phyloP scores from a whole-genome alignment of 495 filamentous ascomycete genomes.

The Zalerion maritima region DNA sequence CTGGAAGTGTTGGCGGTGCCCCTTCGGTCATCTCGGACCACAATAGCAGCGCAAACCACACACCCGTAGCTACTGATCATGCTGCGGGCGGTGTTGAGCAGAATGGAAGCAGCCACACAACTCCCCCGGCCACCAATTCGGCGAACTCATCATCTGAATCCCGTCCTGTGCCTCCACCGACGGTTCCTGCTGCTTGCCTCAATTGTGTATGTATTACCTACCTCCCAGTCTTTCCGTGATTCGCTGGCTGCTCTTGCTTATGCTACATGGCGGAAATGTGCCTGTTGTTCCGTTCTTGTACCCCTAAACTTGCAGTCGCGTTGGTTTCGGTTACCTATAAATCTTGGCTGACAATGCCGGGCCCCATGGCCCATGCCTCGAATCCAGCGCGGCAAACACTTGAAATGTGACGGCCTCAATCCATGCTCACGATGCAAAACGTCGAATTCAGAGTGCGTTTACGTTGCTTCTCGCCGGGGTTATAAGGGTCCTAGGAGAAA shows the following conservation, averaged over 20 bases:
- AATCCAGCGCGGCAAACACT: conserved; percentile 31
- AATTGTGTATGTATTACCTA: conserved; percentile 37
- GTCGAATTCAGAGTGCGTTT: conserved; percentile 29
- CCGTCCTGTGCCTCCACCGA: conserved; percentile 19
- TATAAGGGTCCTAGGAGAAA: conserved; percentile 33
- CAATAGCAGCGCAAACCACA: not conserved
- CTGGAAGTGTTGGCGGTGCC: no score
- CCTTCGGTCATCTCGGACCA: not conserved
- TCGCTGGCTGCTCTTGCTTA: not conserved
- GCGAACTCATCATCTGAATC: conserved; percentile 4
- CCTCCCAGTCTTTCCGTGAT: not conserved
- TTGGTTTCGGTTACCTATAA: conserved; percentile 5
- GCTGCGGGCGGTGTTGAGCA: conserved; percentile 10
- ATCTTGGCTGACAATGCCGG: conserved; percentile 3
- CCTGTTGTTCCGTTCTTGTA: not conserved
- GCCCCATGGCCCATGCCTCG: conserved; percentile 1
- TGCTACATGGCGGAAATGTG: not conserved
- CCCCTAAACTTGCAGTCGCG: conserved; percentile 1
- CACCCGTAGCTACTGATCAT: not conserved
- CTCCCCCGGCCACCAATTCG: conserved; percentile 10
- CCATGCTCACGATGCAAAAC: conserved; percentile 30
- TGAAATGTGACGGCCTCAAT: conserved; percentile 32
- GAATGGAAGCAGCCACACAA: conserved; percentile 18
- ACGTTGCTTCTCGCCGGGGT: conserved; percentile 35
- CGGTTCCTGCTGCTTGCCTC: conserved; percentile 33